These are phyloP conservation scores for Salicornia ramosissima DNA, from an alignment of 148 eudicot genomes.

Conservation along the genomic window DNA sequence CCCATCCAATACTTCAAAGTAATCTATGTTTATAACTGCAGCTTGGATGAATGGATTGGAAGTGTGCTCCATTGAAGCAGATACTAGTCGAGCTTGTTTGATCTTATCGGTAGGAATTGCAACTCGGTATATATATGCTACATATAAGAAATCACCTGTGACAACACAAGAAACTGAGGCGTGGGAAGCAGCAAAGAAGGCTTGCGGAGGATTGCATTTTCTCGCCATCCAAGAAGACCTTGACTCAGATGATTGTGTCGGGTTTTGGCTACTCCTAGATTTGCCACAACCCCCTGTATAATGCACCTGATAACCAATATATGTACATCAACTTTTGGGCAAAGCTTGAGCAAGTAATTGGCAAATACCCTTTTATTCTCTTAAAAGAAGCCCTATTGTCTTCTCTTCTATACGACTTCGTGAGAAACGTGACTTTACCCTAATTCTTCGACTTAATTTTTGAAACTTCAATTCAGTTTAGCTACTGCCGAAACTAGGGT, in stretches of 20 bases:
- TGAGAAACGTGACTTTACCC: no score
- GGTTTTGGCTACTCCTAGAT: constrained; percentile 92
- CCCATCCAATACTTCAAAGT: neutral
- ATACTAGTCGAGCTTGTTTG: constrained; percentile 44
- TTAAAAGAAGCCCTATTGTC: neutral
- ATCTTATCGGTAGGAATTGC: constrained; percentile 78
- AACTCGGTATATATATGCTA: constrained; percentile 70
- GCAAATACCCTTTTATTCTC: neutral
- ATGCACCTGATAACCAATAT: constrained; percentile 5
- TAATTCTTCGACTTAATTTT: no score
- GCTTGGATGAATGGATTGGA: constrained; percentile 99
- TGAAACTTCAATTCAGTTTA: no score
- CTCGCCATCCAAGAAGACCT: constrained; percentile 87
- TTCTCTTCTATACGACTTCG: neutral
- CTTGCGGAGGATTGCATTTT: constrained; percentile 85
- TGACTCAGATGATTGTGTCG: constrained; percentile 86
- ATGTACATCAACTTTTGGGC: neutral
- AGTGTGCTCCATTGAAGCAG: constrained; percentile 89
- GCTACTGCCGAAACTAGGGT: no score
- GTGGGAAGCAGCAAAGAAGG: constrained; percentile 91
- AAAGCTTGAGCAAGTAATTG: neutral
- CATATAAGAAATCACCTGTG: constrained; percentile 62
- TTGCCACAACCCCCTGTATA: constrained; percentile 93
- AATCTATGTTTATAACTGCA: constrained; percentile 27
- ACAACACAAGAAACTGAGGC: constrained; percentile 84